Evolutionary conservation across 129 eudicot genomes (phyloP).

Genomic region (Tagetes erecta): DNA sequence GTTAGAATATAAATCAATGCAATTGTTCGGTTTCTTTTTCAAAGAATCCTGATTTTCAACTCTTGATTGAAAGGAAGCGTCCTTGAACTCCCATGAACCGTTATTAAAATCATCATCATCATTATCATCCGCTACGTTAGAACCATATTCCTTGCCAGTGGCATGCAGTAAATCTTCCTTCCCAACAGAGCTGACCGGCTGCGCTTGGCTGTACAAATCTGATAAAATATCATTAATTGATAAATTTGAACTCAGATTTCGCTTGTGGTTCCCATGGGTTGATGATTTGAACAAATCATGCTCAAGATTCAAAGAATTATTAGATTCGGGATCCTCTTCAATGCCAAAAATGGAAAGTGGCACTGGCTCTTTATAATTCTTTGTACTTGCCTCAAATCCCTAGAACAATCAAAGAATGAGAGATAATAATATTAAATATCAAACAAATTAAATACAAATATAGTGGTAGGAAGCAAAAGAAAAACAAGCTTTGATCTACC

Average conservation of each 20-base stretch:
- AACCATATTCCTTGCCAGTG: slow-evolving; percentile 28
- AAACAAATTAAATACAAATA: neutral
- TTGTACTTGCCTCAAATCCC: slow-evolving; percentile 43
- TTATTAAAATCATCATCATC: slow-evolving; percentile 48
- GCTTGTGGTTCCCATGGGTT: slow-evolving; percentile 37
- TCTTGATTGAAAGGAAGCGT: slow-evolving; percentile 38
- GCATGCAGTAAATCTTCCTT: slow-evolving; percentile 29
- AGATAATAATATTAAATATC: slow-evolving; percentile 5
- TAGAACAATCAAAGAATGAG: slow-evolving; percentile 35
- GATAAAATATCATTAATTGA: slow-evolving; percentile 70
- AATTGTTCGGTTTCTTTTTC: slow-evolving; percentile 37
- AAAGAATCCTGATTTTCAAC: slow-evolving; percentile 29
- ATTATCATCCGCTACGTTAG: slow-evolving; percentile 32
- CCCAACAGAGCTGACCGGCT: slow-evolving; percentile 36
- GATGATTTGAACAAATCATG: slow-evolving; percentile 43
- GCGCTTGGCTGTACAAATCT: slow-evolving; percentile 72
- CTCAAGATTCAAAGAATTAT: slow-evolving; percentile 38
- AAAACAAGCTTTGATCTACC: slow-evolving; percentile 38
- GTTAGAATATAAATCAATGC: slow-evolving; percentile 52
- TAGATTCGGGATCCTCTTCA: slow-evolving; percentile 56
- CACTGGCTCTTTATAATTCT: slow-evolving; percentile 47
- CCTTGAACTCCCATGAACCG: slow-evolving; percentile 72
- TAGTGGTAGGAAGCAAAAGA: neutral
- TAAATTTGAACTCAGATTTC: slow-evolving; percentile 36
- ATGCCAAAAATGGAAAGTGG: slow-evolving; percentile 75